A percentile compares a stretch with the other conserved stretches of the same genome.
phyloP scores from a whole-genome alignment of 306 rosid genomes.

The Sphenostylis stenocarpa region DNA sequence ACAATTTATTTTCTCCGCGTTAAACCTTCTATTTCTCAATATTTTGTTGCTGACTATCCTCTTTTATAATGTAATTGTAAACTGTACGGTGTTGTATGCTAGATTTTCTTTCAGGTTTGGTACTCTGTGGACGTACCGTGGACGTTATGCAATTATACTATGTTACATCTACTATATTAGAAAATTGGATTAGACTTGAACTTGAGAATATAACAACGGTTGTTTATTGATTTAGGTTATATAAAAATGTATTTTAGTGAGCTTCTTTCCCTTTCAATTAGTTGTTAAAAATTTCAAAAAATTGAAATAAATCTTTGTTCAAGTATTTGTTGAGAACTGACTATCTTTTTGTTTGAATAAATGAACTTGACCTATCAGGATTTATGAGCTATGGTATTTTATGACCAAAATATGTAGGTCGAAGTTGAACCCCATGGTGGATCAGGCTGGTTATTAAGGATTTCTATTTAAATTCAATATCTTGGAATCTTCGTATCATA shows the following conservation, averaged over 20 bases:
- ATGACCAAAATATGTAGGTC: slow-evolving; percentile 19
- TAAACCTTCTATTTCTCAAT: slow-evolving; percentile 32
- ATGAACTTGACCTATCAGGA: slow-evolving; percentile 20
- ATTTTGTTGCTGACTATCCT: slow-evolving; percentile 7
- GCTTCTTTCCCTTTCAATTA: not conserved
- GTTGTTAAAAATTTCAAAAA: not conserved
- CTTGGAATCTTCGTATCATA: slow-evolving; percentile 34
- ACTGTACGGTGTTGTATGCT: not conserved
- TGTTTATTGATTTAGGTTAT: not conserved
- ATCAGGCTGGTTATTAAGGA: slow-evolving; percentile 26
- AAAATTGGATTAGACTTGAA: not conserved
- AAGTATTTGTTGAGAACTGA: slow-evolving; percentile 28
- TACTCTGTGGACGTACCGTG: slow-evolving; percentile 25
- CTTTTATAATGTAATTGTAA: slow-evolving; percentile 7
- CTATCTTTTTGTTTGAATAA: slow-evolving; percentile 25
- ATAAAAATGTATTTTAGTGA: not conserved
- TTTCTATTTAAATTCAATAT: slow-evolving; percentile 36
- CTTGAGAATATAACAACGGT: slow-evolving; percentile 28
- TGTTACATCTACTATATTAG: slow-evolving; percentile 1
- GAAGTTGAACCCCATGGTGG: slow-evolving; percentile 36
- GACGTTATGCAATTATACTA: slow-evolving; percentile 4
- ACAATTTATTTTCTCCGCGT: slow-evolving; percentile 35
- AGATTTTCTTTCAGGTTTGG: slow-evolving; percentile 31
- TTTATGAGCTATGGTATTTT: slow-evolving; percentile 15
- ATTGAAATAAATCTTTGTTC: not conserved